A percentile compares a stretch with the other conserved stretches of the same genome.
Evolutionary conservation across 2,329 filamentous ascomycete species (phyloP).

Genomic region (Sclerotinia minor): DNA sequence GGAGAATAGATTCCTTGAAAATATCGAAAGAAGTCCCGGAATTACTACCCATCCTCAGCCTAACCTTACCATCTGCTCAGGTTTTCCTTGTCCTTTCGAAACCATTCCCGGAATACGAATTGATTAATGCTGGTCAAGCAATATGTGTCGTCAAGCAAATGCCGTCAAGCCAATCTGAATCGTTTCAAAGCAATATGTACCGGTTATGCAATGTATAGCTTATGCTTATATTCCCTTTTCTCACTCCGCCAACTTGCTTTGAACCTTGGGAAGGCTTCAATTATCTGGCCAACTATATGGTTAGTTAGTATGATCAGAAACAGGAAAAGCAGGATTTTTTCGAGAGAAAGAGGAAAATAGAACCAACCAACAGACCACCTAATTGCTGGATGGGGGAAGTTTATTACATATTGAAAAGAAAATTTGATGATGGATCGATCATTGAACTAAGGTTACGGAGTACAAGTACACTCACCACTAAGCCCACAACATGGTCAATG

Average conservation of each 20-base stretch:
- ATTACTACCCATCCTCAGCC: slow-evolving; percentile 13
- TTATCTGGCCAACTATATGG: not conserved
- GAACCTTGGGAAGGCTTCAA: not conserved
- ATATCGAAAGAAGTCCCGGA: slow-evolving; percentile 7
- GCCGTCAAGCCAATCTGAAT: slow-evolving; percentile 6
- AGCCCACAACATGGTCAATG: not conserved
- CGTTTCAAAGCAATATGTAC: slow-evolving; percentile 14
- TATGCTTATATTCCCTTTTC: slow-evolving; percentile 5
- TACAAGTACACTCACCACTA: not conserved
- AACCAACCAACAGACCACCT: not conserved
- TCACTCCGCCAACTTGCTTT: not conserved
- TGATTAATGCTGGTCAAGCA: slow-evolving; percentile 10
- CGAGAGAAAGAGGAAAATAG: not conserved
- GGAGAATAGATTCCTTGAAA: slow-evolving; percentile 7
- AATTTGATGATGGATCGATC: slow-evolving; percentile 4
- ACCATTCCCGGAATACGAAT: slow-evolving; percentile 9
- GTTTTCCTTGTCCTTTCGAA: not conserved
- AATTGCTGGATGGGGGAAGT: not conserved
- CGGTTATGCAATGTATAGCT: slow-evolving; percentile 20
- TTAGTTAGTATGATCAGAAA: no score
- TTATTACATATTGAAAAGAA: not conserved
- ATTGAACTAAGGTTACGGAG: not conserved
- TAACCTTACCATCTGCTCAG: slow-evolving; percentile 9
- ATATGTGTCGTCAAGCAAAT: slow-evolving; percentile 7
- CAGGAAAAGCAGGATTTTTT: not conserved